Percentiles rank a stretch among this genome's conserved stretches.
These are phyloP conservation scores for Euphorbia celastroides DNA, from an alignment of 441 rosid genomes.

Conservation along the genomic window DNA sequence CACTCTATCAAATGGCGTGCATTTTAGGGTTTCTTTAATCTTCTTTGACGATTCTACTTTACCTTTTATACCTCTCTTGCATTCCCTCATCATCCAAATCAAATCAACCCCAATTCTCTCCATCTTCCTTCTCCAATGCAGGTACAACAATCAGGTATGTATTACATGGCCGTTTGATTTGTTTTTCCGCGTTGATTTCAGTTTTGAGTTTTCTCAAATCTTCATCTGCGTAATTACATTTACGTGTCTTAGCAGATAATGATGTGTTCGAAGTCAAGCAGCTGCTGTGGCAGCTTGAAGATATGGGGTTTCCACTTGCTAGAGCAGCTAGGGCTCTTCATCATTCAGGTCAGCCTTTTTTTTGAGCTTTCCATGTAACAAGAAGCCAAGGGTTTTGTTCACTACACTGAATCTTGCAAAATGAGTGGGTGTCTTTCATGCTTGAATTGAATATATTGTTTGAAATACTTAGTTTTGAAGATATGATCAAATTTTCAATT, in stretches of 20 bases:
- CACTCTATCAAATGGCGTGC: slow-evolving; percentile 7
- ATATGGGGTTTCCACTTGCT: slow-evolving; percentile 53
- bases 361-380: too few relatives aligned
- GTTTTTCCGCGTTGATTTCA: neutral
- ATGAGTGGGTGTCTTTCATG: too few relatives aligned
- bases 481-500: neutral
- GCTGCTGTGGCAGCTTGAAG: slow-evolving; percentile 57
- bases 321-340: slow-evolving; percentile 60
- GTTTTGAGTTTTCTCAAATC: neutral
- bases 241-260: slow-evolving; percentile 21
- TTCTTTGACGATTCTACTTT: neutral
- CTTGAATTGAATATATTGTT: neutral
- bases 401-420: too few relatives aligned
- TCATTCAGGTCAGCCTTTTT: slow-evolving; percentile 45
- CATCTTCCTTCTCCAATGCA: neutral
- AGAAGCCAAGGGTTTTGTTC: too few relatives aligned
- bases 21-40: slow-evolving; percentile 12
- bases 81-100: neutral
- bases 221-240: neutral
- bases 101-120: neutral
- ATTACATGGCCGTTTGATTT: neutral
- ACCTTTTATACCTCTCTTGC: slow-evolving; percentile 18
- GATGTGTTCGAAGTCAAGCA: slow-evolving; percentile 44
- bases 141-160: neutral
- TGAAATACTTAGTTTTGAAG: neutral